phyloP scores from a whole-genome alignment of 2,329 filamentous ascomycete species.

The Fusarium beomiforme region DNA sequence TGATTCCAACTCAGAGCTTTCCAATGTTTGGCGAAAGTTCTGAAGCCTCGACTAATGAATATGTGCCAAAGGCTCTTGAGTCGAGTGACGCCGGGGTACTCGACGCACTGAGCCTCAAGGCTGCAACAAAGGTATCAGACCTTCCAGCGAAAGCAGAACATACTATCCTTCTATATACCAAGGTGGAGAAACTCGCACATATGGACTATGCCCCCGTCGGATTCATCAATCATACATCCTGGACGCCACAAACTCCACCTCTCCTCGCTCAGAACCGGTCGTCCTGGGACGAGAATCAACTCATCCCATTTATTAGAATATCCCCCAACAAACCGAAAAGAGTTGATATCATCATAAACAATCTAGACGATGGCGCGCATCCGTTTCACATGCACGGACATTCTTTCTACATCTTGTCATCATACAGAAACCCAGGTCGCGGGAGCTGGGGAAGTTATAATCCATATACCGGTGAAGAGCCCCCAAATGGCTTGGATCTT shows the following conservation, averaged over 20 bases:
- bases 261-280: neutral
- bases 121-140: neutral
- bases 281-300: neutral
- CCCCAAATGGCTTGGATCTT: neutral
- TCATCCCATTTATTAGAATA: neutral
- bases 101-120: neutral
- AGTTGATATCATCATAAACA: neutral
- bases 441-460: neutral
- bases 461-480: neutral
- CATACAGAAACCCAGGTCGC: neutral
- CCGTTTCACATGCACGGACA: slow-evolving; percentile 2
- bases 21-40: fast-evolving
- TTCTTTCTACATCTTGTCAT: neutral
- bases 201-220: slow-evolving; percentile 10
- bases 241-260: neutral
- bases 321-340: fast-evolving
- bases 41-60: fast-evolving
- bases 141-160: neutral
- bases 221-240: slow-evolving; percentile 12
- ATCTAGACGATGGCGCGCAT: neutral
- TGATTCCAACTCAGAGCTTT: neutral
- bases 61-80: fast-evolving
- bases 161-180: neutral
- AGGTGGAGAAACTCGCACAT: slow-evolving; percentile 1
- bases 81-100: fast-evolving